phyloP scores from a whole-genome alignment of 2,329 filamentous ascomycete species.

The Colletotrichum sp. region DNA sequence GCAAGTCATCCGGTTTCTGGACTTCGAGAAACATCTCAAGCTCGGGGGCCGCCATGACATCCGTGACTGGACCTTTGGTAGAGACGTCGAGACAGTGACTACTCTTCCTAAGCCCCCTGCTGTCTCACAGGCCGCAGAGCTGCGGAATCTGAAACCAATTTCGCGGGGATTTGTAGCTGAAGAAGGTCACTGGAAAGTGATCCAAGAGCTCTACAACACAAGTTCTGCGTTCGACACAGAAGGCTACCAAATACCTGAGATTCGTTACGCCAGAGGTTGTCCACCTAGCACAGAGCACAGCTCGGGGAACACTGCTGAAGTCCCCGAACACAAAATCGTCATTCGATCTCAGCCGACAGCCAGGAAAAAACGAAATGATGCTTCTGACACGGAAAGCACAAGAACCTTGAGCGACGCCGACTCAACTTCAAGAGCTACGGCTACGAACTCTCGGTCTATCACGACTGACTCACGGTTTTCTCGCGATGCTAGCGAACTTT shows the following conservation, averaged over 20 bases:
- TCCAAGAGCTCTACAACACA: background rate
- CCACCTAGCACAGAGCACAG: background rate
- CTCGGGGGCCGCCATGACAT: slow-evolving; percentile 21
- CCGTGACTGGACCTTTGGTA: slow-evolving; percentile 35
- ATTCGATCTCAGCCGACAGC: background rate
- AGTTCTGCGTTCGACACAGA: slow-evolving; percentile 2
- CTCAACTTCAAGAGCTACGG: background rate
- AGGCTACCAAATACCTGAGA: background rate
- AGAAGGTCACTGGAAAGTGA: background rate
- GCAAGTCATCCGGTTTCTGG: slow-evolving; percentile 43
- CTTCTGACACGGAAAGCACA: background rate
- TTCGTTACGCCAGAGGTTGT: background rate
- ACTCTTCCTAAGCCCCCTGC: slow-evolving; percentile 24
- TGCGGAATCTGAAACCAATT: slow-evolving; percentile 27
- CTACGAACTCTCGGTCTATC: background rate
- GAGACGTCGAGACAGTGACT: slow-evolving; percentile 33
- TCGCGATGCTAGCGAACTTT: background rate
- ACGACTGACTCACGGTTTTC: background rate
- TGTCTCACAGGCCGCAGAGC: slow-evolving; percentile 15
- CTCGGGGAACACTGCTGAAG: background rate
- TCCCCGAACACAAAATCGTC: background rate
- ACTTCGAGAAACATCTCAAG: slow-evolving; percentile 31
- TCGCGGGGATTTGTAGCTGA: background rate
- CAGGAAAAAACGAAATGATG: background rate
- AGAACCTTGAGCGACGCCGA: background rate